Percentiles rank a stretch among this genome's conserved stretches.
phyloP scores from a whole-genome alignment of 2,329 filamentous ascomycete genomes.

The Fusarium tuaranense region DNA sequence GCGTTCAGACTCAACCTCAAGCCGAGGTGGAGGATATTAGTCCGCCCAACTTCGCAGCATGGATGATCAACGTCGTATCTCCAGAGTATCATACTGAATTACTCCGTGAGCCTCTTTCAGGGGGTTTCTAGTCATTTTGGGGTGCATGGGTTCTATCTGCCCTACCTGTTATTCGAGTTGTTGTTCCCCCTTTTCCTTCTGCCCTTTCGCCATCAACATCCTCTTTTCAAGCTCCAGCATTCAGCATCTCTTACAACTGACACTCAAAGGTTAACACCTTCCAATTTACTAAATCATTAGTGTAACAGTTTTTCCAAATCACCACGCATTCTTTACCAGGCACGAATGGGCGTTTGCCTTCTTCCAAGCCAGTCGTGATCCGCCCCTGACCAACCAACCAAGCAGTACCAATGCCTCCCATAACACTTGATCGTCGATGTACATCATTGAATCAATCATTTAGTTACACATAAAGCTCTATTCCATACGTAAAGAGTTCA shows the following conservation, averaged over 20 bases:
- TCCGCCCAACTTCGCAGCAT: neutral
- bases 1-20: neutral
- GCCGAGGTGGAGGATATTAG: neutral
- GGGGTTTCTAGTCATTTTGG: neutral
- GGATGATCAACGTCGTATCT: neutral
- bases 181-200: neutral
- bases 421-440: neutral
- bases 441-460: no score
- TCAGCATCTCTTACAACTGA: neutral
- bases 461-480: neutral
- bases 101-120: neutral
- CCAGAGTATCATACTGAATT: neutral
- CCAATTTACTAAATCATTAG: neutral
- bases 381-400: neutral
- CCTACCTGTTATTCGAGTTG: neutral
- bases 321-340: neutral
- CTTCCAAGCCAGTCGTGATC: neutral
- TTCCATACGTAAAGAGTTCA: no score
- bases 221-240: neutral
- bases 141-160: neutral
- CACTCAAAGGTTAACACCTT: no score
- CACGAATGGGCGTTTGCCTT: neutral
- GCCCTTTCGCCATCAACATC: neutral
- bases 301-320: no score
- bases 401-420: neutral